Evolutionary conservation across 2,329 filamentous ascomycete genomes (phyloP), one percentile per base, ranked within the genome.

Genomic region (Fusarium sp.): DNA sequence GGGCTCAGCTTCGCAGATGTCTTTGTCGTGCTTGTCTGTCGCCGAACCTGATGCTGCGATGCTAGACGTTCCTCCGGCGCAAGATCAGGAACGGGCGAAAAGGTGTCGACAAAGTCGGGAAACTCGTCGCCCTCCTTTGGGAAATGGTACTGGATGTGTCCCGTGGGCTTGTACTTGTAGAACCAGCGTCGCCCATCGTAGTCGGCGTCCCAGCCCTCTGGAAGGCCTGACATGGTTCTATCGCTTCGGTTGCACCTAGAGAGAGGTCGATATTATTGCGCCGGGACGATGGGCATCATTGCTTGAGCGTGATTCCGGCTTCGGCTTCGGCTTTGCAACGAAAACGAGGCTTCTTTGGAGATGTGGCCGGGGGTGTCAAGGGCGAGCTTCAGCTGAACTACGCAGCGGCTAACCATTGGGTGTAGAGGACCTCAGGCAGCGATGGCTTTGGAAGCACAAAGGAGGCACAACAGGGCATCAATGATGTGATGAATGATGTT

Each of bases 131-230:
- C 86, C 7, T 83, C 81, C 43, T 80, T 81, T 7, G 86, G 86
- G 65, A 88, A 89, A 60, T 83, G 83, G 71, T 83, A 89, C 74
- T 88, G 86, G 17, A 83, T 76, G 35, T 83, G 77, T 11, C 86
- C 86, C 10, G 83, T 87, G 24, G 86, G 78, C 65, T 80, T 84
- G 77, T 86, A 87, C 51, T 81, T 82, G 74, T 86, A 89, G 76
- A 87, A 84, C 86, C 86, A 89, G 26, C 86, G 82, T 20, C 67
- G 70, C 53, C 86, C 86, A 66, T 88, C 86, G 69, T 88, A 87
- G 74, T 88, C 86, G 71, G 78, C 82, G 58, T 87, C 84, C 86
- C 86, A 88, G 55, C 84, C 83, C 9, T 81, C 78, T 3, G 85
- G 85, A 32, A 88, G 82, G 48, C 75, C 78, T 20, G 73, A 54